A percentile compares a stretch with the other conserved stretches of the same genome.
These are phyloP conservation scores for Linum tenue DNA, from an alignment of 345 rosid genomes.

Conservation along the genomic window DNA sequence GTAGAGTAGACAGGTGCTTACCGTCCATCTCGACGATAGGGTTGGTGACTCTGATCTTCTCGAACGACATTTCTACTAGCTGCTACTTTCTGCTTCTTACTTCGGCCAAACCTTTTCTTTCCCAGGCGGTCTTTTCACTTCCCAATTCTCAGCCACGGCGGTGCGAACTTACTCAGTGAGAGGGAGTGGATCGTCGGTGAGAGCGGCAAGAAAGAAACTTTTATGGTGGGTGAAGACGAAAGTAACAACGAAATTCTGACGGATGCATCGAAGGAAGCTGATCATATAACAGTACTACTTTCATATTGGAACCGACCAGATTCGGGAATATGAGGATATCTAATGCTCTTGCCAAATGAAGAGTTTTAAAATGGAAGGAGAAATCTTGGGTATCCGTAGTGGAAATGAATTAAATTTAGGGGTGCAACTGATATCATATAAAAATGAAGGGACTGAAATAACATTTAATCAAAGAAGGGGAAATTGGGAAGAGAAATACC, in stretches of 20 bases:
- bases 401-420: too few relatives aligned
- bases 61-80: constrained; percentile 26
- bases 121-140: background rate
- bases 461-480: too few relatives aligned
- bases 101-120: background rate
- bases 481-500: too few relatives aligned
- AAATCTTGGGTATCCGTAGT: too few relatives aligned
- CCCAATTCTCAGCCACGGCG: too few relatives aligned
- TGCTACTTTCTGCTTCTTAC: background rate
- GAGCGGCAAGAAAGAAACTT: background rate
- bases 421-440: too few relatives aligned
- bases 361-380: too few relatives aligned
- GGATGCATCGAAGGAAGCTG: background rate
- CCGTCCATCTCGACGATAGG: constrained; percentile 60
- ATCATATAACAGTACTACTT: background rate
- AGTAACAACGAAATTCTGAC: background rate
- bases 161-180: background rate
- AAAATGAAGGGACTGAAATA: too few relatives aligned
- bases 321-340: too few relatives aligned
- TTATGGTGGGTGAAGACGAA: background rate
- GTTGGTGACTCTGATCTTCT: constrained; percentile 44
- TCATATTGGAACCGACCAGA: too few relatives aligned
- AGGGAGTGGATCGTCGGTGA: background rate
- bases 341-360: too few relatives aligned
- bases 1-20: constrained; percentile 1